Evolutionary conservation across 2,329 filamentous ascomycete species (phyloP), one percentile per base, ranked within the genome.

Genomic region (Thermomyces lanuginosus): DNA sequence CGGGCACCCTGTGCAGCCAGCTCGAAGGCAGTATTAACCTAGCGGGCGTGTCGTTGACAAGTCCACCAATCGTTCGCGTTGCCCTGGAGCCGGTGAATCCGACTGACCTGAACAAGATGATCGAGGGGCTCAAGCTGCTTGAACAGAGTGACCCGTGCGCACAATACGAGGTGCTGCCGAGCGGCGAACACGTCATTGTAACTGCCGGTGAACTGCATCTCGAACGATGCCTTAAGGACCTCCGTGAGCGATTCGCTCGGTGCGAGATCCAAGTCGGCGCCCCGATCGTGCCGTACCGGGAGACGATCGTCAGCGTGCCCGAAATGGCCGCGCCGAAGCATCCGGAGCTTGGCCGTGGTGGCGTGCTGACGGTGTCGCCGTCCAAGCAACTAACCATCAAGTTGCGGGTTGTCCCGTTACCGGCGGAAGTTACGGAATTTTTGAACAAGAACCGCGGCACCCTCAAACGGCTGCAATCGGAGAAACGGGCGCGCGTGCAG

Each of bases 121-220:
- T 98, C 30, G 66, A 70, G 4, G 89, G 89, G 0, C 60, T 98
- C 27, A 74, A 74, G 35, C 60, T 98, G 10, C 69, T 98, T 1
- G 84, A 92, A 16, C 83, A 93, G 46, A 91, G 83, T 42, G 89
- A 98, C 43, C 86, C 89, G 0, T 95, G 89, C 43, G 89, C 86
- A 8, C 76, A 92, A 48, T 98, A 98, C 42, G 84, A 95, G 48
- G 81, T 92, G 26, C 76, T 95, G 27, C 69, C 76, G 30, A 93
- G 76, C 39, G 89, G 89, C 30, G 89, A 98, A 55, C 89, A 98
- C 51, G 89, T 98, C 21, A 71, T 98, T 12, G 55, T 92, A 19
- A 95, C 89, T 1, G 89, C 89, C 4, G 89, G 89, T 28, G 89
- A 98, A 52, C 49, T 98, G 38, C 89, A 98, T 56, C 63, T 98